Conservation (phyloP, 1,284 basidiomycete species). For the Trichosporon coremiiforme region DNA sequence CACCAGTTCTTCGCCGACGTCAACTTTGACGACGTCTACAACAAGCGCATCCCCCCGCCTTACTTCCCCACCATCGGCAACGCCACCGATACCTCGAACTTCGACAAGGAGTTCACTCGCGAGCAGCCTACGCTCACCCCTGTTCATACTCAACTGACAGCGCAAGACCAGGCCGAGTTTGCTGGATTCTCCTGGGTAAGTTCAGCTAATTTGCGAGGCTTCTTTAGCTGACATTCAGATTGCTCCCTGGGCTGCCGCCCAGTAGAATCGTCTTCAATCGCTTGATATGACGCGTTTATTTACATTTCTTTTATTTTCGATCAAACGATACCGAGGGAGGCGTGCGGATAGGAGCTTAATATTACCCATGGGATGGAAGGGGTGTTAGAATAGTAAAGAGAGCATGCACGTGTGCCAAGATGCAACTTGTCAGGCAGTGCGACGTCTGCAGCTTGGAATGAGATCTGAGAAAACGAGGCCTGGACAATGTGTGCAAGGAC, state of each 20-base stretch:
- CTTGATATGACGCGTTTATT: slow-evolving; percentile 12
- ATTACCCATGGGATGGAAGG: not conserved
- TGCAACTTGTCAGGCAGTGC: not conserved
- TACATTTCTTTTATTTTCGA: slow-evolving; percentile 10
- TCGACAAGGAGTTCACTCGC: slow-evolving; percentile 94
- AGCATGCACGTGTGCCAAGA: slow-evolving; percentile 16
- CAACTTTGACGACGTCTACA: slow-evolving; percentile 90
- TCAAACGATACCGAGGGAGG: slow-evolving; percentile 1
- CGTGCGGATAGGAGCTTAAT: slow-evolving; percentile 10
- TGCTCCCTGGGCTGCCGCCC: slow-evolving; percentile 40
- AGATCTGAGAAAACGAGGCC: not conserved
- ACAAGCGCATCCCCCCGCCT: slow-evolving; percentile 95
- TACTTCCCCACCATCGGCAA: slow-evolving; percentile 86
- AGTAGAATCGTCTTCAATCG: slow-evolving; percentile 1
- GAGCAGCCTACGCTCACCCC: slow-evolving; percentile 98
- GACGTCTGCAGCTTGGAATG: slow-evolving; percentile 3
- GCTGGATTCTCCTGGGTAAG: slow-evolving; percentile 83
- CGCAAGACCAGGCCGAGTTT: slow-evolving; percentile 92
- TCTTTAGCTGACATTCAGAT: slow-evolving; percentile 32
- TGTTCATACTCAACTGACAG: slow-evolving; percentile 90
- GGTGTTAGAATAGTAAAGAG: slow-evolving; percentile 18
- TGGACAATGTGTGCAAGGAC: not conserved
- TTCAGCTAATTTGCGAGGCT: not conserved
- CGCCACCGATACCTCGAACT: slow-evolving; percentile 66
- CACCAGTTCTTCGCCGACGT: slow-evolving; percentile 99